Evolutionary conservation across 768 basidiomycete species (phyloP).

Genomic region (Phanerochaete sordida): DNA sequence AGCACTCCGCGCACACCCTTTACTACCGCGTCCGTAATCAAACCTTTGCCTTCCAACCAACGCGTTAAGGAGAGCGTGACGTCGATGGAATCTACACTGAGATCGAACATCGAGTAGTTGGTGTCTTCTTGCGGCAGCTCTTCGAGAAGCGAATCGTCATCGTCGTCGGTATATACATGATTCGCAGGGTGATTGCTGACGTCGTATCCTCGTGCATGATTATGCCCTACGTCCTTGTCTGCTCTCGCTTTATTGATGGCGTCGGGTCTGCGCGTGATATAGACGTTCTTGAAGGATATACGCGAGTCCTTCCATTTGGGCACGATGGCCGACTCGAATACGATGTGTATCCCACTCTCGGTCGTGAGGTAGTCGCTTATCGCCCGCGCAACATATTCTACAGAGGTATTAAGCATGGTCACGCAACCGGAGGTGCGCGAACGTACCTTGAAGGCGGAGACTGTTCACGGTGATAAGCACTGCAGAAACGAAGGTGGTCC

Average conservation of each 20-base stretch:
- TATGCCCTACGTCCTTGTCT: conserved; percentile 34
- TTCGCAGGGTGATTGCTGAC: conserved; percentile 74
- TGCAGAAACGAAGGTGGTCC: conserved; percentile 95
- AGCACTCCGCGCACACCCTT: conserved; percentile 93
- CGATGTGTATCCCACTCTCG: conserved; percentile 90
- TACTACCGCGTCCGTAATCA: conserved; percentile 86
- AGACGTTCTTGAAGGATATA: conserved; percentile 96
- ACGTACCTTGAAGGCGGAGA: conserved; percentile 74
- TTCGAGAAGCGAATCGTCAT: conserved; percentile 20
- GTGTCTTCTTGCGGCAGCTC: conserved; percentile 46
- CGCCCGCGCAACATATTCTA: conserved; percentile 80
- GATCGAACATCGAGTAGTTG: conserved; percentile 89
- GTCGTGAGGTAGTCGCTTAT: conserved; percentile 92
- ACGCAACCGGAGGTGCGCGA: neutral
- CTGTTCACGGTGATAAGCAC: conserved; percentile 89
- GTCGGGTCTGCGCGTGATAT: conserved; percentile 75
- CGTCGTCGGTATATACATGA: conserved; percentile 58
- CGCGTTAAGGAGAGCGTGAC: conserved; percentile 87
- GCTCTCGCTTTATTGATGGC: conserved; percentile 9
- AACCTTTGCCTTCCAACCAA: conserved; percentile 95
- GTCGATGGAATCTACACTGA: conserved; percentile 92
- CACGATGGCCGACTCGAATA: conserved; percentile 97
- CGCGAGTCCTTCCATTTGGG: conserved; percentile 97
- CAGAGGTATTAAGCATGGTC: conserved; percentile 9
- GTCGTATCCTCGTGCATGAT: conserved; percentile 69